A percentile compares a stretch with the other conserved stretches of the same genome.
Evolutionary conservation across 2,329 filamentous ascomycete genomes (phyloP).

Genomic region (Lachnellula willkommii): DNA sequence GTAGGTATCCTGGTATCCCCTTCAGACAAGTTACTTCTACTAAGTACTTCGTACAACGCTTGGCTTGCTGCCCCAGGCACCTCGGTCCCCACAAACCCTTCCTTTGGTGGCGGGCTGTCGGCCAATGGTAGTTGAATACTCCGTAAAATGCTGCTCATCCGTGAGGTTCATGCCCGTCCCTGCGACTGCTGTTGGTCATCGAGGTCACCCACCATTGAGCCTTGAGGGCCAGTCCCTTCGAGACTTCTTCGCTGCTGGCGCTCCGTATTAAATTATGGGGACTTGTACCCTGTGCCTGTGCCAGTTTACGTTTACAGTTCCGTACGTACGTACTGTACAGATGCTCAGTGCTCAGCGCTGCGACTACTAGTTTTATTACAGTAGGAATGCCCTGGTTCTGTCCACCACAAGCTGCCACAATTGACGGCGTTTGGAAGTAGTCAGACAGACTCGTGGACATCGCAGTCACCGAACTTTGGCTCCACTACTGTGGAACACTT

Average conservation of each 20-base stretch:
- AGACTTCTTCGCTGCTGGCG: background rate
- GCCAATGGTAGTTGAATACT: conserved; percentile 9
- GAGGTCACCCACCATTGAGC: conserved; percentile 12
- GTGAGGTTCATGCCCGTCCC: conserved; percentile 10
- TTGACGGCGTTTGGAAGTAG: conserved; percentile 15
- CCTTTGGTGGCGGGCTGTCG: conserved; percentile 10
- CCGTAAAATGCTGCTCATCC: background rate
- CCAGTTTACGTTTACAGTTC: background rate
- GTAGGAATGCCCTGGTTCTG: background rate
- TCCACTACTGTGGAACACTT: background rate
- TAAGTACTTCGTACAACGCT: too few relatives aligned
- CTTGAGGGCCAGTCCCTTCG: background rate
- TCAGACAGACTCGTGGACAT: conserved; percentile 9
- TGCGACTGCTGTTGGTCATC: conserved; percentile 20
- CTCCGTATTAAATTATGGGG: conserved; percentile 2
- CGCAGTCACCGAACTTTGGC: background rate
- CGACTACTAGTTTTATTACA: background rate
- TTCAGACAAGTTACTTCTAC: too few relatives aligned
- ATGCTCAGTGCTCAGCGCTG: background rate
- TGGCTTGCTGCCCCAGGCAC: conserved; percentile 10
- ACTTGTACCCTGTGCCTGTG: background rate
- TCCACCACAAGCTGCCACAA: conserved; percentile 7
- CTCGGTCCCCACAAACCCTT: conserved; percentile 8
- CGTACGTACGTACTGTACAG: too few relatives aligned
- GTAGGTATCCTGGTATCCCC: too few relatives aligned